phyloP scores from a whole-genome alignment of 176 grass and related monocot species.

The Carex cristatella region DNA sequence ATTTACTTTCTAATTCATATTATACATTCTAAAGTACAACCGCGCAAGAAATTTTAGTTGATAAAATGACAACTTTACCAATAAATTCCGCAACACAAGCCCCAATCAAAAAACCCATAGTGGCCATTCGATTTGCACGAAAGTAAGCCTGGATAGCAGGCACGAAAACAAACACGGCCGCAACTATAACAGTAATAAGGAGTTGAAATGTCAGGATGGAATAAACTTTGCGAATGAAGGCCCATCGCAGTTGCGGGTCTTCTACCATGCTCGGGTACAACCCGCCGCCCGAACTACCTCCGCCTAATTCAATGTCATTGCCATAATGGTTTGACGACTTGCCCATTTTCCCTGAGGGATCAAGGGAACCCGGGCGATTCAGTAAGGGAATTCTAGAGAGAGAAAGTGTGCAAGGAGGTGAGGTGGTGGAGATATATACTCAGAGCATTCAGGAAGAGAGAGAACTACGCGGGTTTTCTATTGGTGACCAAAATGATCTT shows the following conservation, averaged over 20 bases:
- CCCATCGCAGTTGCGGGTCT: conserved; percentile 60
- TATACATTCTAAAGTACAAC: neutral
- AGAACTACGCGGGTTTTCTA: neutral
- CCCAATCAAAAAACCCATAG: conserved; percentile 36
- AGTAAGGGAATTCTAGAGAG: neutral
- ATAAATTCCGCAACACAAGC: conserved; percentile 39
- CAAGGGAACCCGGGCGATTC: neutral
- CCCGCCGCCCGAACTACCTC: neutral
- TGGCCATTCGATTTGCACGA: conserved; percentile 23
- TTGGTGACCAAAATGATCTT: neutral
- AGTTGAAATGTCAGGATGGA: conserved; percentile 42
- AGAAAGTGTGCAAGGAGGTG: neutral
- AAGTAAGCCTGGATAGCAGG: conserved; percentile 41
- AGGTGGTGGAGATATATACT: neutral
- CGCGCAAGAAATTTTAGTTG: neutral
- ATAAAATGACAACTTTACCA: conserved; percentile 3
- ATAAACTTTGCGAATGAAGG: conserved; percentile 78
- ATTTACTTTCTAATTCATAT: neutral
- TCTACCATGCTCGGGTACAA: conserved; percentile 51
- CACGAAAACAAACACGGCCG: conserved; percentile 30
- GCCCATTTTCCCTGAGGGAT: conserved; percentile 15
- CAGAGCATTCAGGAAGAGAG: neutral
- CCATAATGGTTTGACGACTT: conserved; percentile 15
- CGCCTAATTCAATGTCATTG: conserved; percentile 23
- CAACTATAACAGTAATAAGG: conserved; percentile 36